Base-by-base conservation (phyloP, 345 rosid species). In the Acer yangbiense region DNA sequence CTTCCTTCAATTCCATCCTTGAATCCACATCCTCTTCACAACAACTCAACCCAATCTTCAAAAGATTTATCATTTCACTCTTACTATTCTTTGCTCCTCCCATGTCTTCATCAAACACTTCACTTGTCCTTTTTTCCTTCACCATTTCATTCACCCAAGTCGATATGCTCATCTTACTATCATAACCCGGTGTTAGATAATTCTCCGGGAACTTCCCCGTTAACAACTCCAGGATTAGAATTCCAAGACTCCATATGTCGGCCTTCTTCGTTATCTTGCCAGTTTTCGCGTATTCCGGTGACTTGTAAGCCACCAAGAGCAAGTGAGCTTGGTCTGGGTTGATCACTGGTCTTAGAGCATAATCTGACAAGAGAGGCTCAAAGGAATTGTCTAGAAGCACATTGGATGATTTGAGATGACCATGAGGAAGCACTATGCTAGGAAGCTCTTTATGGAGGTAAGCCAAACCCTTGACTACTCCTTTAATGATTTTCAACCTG, bases 361-460 rank as follows among this genome's bases (percentile, higher is more conserved):
- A 93, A 41, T 91, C 95, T 1, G 90, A 85, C 32, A 93, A 65
- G 39, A 85, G 76, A 2, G 95, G 94, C 78, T 88, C 89, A 8
- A 78, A 82, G 68, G 80, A 77, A 21, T 84, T 83, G 70, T 87
- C 86, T 0, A 93, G 78, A 12, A 93, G 90, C 11, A 93, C 94
- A 50, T 93, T 93, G 0, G 97, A 93, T 72, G 97, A 93, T 78
- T 93, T 93, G 16, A 91, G 85, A 78, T 93, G 97, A 61, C 95
- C 97, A 54, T 93, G 93, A 14, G 97, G 92, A 23, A 88, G 84
- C 1, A 85, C 78, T 0, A 89, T 70, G 7, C 83, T 84, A 0
- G 89, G 95, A 67, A 93, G 86, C 80, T 88, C 87, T 3, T 39
- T 81, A 87, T 88, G 89, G 72, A 93, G 88, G 77, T 87, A 88